Evolutionary conservation across 1,284 basidiomycete genomes (phyloP).

Genomic region (Fistulinella cinereoalba): DNA sequence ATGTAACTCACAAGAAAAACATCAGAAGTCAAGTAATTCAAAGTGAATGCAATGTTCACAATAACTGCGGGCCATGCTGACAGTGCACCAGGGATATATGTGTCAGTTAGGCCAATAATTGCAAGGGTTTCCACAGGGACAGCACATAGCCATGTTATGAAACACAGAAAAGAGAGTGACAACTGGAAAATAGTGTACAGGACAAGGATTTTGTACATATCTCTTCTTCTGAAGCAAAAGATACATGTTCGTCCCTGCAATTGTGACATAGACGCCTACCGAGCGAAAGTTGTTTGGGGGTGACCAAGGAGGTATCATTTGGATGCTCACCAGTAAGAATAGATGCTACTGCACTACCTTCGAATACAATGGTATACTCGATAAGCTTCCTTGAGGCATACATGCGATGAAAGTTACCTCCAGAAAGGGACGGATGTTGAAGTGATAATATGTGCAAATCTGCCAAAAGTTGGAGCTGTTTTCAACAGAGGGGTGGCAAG

Average conservation of each 20-base stretch:
- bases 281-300: background rate
- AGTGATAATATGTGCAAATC: no score
- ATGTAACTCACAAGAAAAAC: conserved; percentile 13
- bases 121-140: conserved; percentile 14
- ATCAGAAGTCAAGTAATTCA: conserved; percentile 25
- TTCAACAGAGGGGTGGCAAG: no score
- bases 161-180: conserved; percentile 18
- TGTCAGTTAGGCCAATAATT: conserved; percentile 12
- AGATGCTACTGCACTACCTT: conserved; percentile 19
- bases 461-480: no score
- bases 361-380: conserved; percentile 18
- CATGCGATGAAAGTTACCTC: no score
- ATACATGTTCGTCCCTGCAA: conserved; percentile 12
- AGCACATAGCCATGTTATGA: conserved; percentile 17
- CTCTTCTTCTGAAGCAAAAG: conserved; percentile 16
- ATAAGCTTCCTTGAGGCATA: no score
- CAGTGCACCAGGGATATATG: conserved; percentile 6
- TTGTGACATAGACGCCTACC: conserved; percentile 18
- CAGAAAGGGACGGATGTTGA: no score
- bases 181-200: conserved; percentile 15
- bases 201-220: conserved; percentile 17
- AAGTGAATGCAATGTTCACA: conserved; percentile 8
- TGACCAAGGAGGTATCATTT: background rate
- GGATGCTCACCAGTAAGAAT: conserved; percentile 16
- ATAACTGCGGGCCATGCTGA: conserved; percentile 20